A percentile compares a stretch with the other conserved stretches of the same genome.
Evolutionary conservation across 805 yeast genomes (phyloP).

Genomic region (Vanderwaltozyma yarrowii): DNA sequence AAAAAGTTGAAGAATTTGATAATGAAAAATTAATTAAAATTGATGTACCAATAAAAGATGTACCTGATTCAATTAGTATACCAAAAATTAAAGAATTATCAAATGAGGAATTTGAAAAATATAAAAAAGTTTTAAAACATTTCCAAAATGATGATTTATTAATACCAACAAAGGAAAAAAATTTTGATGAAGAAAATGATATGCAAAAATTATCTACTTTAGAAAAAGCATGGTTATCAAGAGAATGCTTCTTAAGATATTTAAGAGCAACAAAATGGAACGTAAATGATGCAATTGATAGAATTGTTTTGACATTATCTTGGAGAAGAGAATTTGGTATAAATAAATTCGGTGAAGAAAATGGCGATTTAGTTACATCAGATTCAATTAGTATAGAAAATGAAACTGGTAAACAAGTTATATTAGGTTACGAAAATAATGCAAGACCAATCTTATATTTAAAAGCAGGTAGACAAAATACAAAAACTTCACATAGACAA

Average conservation of each 20-base stretch:
- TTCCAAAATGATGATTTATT: conserved; percentile 45
- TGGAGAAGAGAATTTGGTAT: conserved; percentile 96
- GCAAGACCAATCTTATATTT: conserved; percentile 86
- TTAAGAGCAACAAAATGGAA: conserved; percentile 92
- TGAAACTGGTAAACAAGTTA: conserved; percentile 86
- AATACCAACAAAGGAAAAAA: conserved; percentile 42
- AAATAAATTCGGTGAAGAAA: conserved; percentile 34
- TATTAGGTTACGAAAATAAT: conserved; percentile 83
- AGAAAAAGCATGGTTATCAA: conserved; percentile 88
- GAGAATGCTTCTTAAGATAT: conserved; percentile 85
- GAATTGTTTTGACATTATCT: conserved; percentile 67
- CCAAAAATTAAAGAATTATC: conserved; percentile 40
- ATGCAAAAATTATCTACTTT: conserved; percentile 28
- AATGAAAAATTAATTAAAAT: conserved; percentile 22
- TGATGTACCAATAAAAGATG: conserved; percentile 43
- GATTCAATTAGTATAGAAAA: conserved; percentile 54
- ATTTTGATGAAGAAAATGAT: conserved; percentile 23
- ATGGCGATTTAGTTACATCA: conserved; percentile 41
- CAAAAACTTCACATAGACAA: conserved; percentile 80
- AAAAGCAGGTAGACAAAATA: conserved; percentile 92
- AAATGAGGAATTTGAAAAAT: conserved; percentile 48
- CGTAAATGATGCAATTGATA: conserved; percentile 52
- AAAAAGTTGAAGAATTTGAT: conserved; percentile 13
- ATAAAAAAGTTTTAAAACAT: conserved; percentile 49
- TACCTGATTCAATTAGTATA: conserved; percentile 42